Evolutionary conservation across 345 rosid species (phyloP).

Genomic region (Clausena lansium): DNA sequence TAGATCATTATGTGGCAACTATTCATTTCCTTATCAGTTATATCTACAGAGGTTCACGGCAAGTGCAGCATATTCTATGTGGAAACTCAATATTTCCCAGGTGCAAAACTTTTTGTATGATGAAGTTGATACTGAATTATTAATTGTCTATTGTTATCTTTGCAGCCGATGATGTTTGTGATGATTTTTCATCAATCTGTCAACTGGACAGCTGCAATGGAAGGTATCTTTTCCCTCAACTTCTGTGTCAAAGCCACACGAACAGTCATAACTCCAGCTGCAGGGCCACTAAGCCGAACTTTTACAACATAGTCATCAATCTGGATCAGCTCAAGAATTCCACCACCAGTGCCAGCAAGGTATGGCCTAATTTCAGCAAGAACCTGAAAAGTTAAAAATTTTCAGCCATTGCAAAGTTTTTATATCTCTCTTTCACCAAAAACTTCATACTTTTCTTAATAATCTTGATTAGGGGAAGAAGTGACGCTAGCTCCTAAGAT

Average conservation of each 20-base stretch:
- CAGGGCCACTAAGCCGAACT: conserved; percentile 81
- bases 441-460: no score
- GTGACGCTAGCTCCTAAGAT: background rate
- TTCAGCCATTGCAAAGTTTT: background rate
- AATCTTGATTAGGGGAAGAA: background rate
- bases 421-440: background rate
- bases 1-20: background rate
- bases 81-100: background rate
- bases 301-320: conserved; percentile 64
- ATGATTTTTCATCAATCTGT: conserved; percentile 41
- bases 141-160: conserved; percentile 1
- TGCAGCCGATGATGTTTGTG: conserved; percentile 10
- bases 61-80: background rate
- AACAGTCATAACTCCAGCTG: conserved; percentile 89
- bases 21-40: background rate
- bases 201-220: conserved; percentile 78
- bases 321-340: conserved; percentile 67
- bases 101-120: background rate
- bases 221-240: conserved; percentile 77
- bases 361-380: conserved; percentile 87
- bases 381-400: conserved; percentile 39
- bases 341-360: conserved; percentile 89
- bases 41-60: background rate
- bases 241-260: conserved; percentile 91
- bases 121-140: background rate